Conservation (phyloP, 257 asterid genomes). For the Plectranthus barbatus region DNA sequence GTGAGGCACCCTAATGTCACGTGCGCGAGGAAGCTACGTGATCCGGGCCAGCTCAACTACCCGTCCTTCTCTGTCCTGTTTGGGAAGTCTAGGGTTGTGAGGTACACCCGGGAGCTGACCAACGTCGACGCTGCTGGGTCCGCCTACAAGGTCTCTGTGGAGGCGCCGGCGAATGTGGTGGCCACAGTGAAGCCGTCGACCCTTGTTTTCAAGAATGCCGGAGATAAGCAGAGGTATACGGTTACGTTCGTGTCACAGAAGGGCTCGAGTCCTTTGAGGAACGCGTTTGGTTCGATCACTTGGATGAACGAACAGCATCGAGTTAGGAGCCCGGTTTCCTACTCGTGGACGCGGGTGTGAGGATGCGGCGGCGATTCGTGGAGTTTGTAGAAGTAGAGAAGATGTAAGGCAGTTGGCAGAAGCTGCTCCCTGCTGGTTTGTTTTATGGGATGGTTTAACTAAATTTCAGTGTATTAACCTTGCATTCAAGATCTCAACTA, state of each 20-base stretch:
- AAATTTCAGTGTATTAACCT: background rate
- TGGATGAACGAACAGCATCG: slow-evolving; percentile 54
- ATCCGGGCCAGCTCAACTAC: slow-evolving; percentile 81
- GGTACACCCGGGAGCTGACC: slow-evolving; percentile 56
- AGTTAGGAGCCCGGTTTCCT: slow-evolving; percentile 71
- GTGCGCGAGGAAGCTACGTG: slow-evolving; percentile 37
- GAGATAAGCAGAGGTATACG: slow-evolving; percentile 42
- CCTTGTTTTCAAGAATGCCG: slow-evolving; percentile 41
- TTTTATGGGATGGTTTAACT: slow-evolving; percentile 12
- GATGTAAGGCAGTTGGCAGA: background rate
- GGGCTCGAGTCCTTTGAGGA: slow-evolving; percentile 14
- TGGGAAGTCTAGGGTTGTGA: slow-evolving; percentile 50
- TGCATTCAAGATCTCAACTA: background rate
- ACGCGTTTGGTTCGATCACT: slow-evolving; percentile 57
- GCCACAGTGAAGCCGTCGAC: slow-evolving; percentile 52
- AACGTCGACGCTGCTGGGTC: slow-evolving; percentile 69
- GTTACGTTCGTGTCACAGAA: slow-evolving; percentile 54
- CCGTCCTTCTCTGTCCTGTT: slow-evolving; percentile 75
- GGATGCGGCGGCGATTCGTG: background rate
- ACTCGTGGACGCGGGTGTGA: slow-evolving; percentile 39
- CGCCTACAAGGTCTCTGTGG: slow-evolving; percentile 29
- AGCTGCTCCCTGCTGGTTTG: slow-evolving; percentile 3
- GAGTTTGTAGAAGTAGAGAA: background rate
- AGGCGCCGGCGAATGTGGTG: slow-evolving; percentile 35
- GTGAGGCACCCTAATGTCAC: slow-evolving; percentile 48